A percentile compares a stretch with the other conserved stretches of the same genome.
Evolutionary conservation across 1,284 basidiomycete species (phyloP).

Genomic region (Malassezia arunalokei): DNA sequence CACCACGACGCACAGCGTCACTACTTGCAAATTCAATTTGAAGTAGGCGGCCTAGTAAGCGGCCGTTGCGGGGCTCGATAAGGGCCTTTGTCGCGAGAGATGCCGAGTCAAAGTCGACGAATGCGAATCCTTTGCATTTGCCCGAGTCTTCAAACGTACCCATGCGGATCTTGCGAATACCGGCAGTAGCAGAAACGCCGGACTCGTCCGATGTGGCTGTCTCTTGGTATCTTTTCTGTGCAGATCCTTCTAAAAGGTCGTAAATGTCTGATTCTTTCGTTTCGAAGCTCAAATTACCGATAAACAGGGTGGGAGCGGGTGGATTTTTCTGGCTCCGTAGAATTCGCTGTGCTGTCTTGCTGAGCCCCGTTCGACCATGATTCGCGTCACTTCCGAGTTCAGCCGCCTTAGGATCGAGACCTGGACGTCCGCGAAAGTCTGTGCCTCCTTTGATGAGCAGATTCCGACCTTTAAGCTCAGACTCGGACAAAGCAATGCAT

Average conservation of each 20-base stretch:
- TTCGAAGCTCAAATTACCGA: constrained; percentile 81
- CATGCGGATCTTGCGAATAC: constrained; percentile 78
- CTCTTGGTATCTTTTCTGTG: constrained; percentile 16
- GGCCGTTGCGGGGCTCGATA: constrained; percentile 70
- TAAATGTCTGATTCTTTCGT: constrained; percentile 61
- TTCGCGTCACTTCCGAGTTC: constrained; percentile 14
- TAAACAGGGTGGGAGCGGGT: constrained; percentile 67
- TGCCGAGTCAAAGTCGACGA: constrained; percentile 73
- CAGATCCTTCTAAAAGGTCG: constrained; percentile 55
- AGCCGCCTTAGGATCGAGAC: constrained; percentile 24
- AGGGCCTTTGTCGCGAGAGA: constrained; percentile 71
- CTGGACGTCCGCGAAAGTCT: constrained; percentile 45
- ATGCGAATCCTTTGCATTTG: constrained; percentile 93
- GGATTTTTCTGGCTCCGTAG: constrained; percentile 69
- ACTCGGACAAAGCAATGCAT: constrained; percentile 70
- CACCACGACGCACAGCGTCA: constrained; percentile 57
- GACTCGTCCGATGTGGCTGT: constrained; percentile 46
- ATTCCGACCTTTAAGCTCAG: constrained; percentile 67
- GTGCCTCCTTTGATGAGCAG: constrained; percentile 83
- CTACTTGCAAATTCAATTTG: constrained; percentile 76
- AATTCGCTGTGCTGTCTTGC: constrained; percentile 71
- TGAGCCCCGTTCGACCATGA: constrained; percentile 48
- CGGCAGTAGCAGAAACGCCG: constrained; percentile 43
- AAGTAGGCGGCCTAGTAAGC: constrained; percentile 68
- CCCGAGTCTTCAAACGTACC: constrained; percentile 89